phyloP scores from a whole-genome alignment of 768 basidiomycete species.

The Clitopilus passeckerianus region DNA sequence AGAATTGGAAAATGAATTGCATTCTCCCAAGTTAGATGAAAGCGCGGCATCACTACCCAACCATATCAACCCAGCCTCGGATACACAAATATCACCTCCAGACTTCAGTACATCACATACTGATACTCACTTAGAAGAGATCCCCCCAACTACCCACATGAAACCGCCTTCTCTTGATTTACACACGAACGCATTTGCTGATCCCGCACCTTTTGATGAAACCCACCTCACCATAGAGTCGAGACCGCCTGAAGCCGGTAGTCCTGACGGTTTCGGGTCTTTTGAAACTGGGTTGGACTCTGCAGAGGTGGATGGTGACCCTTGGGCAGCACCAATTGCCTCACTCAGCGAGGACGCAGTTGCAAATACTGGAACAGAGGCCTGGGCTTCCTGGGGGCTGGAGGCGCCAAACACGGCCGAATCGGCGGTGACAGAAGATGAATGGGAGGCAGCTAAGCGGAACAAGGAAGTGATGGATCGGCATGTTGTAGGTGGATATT shows the following conservation, averaged over 20 bases:
- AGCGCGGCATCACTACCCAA: neutral
- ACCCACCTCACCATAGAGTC: neutral
- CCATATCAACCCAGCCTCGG: neutral
- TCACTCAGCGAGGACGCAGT: conserved; percentile 9
- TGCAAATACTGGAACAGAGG: conserved; percentile 13
- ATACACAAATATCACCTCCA: neutral
- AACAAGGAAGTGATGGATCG: conserved; percentile 56
- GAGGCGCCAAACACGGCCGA: neutral
- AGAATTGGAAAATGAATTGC: neutral
- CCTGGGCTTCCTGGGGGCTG: conserved; percentile 17
- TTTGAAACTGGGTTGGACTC: conserved; percentile 47
- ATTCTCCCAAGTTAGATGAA: too few relatives aligned
- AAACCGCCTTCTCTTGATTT: conserved; percentile 1
- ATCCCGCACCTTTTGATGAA: neutral
- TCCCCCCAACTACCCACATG: conserved; percentile 9
- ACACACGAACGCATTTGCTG: neutral
- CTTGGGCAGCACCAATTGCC: conserved; percentile 28
- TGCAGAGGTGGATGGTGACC: conserved; percentile 21
- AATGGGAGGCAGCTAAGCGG: conserved; percentile 62
- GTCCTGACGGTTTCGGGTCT: conserved; percentile 53
- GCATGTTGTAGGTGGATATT: conserved; percentile 51
- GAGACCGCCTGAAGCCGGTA: conserved; percentile 22
- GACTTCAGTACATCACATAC: neutral
- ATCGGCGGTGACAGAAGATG: conserved; percentile 34
- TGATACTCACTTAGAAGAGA: neutral